Conservation (phyloP, 2,329 filamentous ascomycete genomes). For the Monilinia aucupariae region DNA sequence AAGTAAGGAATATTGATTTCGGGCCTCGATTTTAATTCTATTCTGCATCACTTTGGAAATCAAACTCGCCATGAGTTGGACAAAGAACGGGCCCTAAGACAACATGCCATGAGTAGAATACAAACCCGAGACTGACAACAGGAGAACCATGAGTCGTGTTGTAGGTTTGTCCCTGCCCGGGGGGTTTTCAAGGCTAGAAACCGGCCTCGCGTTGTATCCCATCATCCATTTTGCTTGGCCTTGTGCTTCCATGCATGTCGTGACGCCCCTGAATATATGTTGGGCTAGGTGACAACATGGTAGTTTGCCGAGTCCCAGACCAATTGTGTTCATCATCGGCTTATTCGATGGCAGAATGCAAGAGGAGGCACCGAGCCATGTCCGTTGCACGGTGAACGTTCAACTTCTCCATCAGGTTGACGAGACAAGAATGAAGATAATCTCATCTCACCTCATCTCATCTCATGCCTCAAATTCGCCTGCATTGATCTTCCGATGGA, state of each 20-base stretch:
- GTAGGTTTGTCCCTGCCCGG: slow-evolving; percentile 4
- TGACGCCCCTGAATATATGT: slow-evolving; percentile 10
- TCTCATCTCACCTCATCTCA: slow-evolving; percentile 16
- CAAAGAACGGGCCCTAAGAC: background rate
- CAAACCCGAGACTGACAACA: background rate
- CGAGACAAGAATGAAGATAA: background rate
- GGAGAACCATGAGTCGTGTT: background rate
- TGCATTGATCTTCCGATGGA: slow-evolving; percentile 12
- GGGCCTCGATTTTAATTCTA: too few species aligned
- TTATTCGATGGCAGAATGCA: background rate
- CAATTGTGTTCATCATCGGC: background rate
- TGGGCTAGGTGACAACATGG: background rate
- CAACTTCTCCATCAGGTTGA: background rate
- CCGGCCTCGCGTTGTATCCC: slow-evolving; percentile 5
- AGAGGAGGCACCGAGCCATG: background rate
- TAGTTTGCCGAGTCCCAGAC: slow-evolving; percentile 1
- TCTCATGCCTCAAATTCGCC: background rate
- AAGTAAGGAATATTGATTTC: too few species aligned
- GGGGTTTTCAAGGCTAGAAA: slow-evolving; percentile 14
- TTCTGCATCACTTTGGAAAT: too few species aligned
- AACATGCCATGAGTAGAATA: background rate
- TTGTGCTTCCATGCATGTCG: slow-evolving; percentile 16
- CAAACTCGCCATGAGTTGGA: too few species aligned
- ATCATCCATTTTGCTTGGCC: slow-evolving; percentile 7
- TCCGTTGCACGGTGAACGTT: background rate